Base-by-base conservation (phyloP, 495 filamentous ascomycete genomes). In the Xylaria sp. region DNA sequence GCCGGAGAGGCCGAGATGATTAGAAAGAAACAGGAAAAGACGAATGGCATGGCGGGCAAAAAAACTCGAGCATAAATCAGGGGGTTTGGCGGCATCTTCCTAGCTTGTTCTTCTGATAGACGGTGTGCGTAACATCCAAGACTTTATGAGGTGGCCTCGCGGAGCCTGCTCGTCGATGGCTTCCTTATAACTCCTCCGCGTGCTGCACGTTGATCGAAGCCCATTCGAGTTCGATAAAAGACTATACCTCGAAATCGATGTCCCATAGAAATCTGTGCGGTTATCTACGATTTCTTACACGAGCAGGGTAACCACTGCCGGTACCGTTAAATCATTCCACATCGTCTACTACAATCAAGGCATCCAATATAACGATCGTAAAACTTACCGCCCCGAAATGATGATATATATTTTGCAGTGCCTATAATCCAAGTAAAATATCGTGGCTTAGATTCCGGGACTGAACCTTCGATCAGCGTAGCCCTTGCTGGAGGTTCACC, bases 1-100 rank as follows among this genome's bases (percentile, higher is more conserved):
- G 83, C 82, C 5, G 91, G 93, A 52, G 92, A 95, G 62, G 90
- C 92, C 78, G 87, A 89, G 79, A 77, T 84, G 44, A 67, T 94
- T 52, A 86, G 77, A 67, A 88, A 88, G 82, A 93, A 93, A 83
- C 62, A 74, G 29, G 86, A 84, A 29, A 83, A 81, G 46, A 77
- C 63, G 11, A 71, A 77, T 21, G 66, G 73, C 31, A 33, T 77
- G 71, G 21, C 69, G 4, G 71, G 72, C 4, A 78, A 73, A 68
- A 68, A 75, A 76, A n/a, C 31, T 58, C 26, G 61, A 66, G 37
- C 58, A 59, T n/a, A 58, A 71, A 15, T 58, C 26, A 29, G 19
- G 29, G 9, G 9, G 15, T n/a, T 50, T 2, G 37, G 21, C 37
- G 58, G n/a, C n/a, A 31, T 26, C 11, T 55, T 14, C 44, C 44